phyloP scores from a whole-genome alignment of 2,329 filamentous ascomycete genomes.

The Xylaria sp. region DNA sequence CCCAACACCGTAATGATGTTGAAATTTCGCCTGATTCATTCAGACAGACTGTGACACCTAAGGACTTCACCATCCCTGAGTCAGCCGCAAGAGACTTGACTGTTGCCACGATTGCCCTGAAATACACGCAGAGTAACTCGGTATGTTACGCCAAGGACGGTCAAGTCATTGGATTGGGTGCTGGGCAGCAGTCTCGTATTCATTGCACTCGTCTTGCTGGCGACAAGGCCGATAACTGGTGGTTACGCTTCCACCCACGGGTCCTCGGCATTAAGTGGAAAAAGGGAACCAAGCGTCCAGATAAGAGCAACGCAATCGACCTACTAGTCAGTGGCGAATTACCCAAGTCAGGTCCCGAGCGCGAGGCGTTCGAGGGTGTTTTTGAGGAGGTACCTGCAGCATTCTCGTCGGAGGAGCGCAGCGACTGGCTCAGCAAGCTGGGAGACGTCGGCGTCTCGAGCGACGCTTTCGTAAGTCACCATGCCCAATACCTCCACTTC shows the following conservation, averaged over 20 bases:
- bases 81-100: conserved; percentile 86
- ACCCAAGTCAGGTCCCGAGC: conserved; percentile 81
- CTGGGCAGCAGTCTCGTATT: conserved; percentile 95
- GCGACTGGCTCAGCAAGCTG: conserved; percentile 84
- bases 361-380: conserved; percentile 82
- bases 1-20: conserved; percentile 92
- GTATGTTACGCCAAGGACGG: conserved; percentile 96
- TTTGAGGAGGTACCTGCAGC: conserved; percentile 87
- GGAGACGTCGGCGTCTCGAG: conserved; percentile 84
- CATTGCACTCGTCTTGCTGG: conserved; percentile 97
- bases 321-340: conserved; percentile 90
- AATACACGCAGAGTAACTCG: conserved; percentile 99
- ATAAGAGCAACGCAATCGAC: conserved; percentile 98
- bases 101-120: conserved; percentile 94
- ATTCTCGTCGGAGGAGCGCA: conserved; percentile 84
- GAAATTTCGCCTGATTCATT: conserved; percentile 86
- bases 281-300: conserved; percentile 92
- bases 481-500: not conserved
- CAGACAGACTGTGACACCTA: conserved; percentile 82
- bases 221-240: conserved; percentile 99
- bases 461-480: conserved; percentile 86
- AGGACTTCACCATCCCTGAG: conserved; percentile 78
- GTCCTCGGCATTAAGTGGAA: conserved; percentile 93
- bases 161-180: conserved; percentile 91
- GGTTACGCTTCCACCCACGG: conserved; percentile 95